Percentiles rank a stretch among this genome's conserved stretches.
phyloP scores from a whole-genome alignment of 768 basidiomycete species.

The Pulveroboletus sp. region DNA sequence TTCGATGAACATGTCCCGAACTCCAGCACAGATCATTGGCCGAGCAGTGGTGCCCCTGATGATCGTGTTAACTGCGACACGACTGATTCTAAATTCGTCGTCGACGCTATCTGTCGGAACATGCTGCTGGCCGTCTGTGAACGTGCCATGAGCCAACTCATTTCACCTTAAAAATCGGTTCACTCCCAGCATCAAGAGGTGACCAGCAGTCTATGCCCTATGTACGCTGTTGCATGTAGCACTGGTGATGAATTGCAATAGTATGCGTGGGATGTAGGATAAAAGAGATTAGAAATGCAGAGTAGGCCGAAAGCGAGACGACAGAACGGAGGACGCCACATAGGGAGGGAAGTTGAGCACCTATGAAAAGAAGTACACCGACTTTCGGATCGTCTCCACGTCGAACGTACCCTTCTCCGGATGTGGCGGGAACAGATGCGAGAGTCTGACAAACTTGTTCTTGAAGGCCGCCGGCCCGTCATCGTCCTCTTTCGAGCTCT shows the following conservation, averaged over 20 bases:
- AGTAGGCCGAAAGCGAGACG: neutral
- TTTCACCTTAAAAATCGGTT: neutral
- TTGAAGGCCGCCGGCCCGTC: slow-evolving; percentile 23
- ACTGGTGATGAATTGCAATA: slow-evolving; percentile 13
- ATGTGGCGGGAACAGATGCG: slow-evolving; percentile 71
- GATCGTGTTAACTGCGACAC: neutral
- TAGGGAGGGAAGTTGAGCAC: neutral
- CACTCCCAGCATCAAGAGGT: neutral
- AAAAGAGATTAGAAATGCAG: neutral
- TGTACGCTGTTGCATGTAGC: slow-evolving; percentile 9
- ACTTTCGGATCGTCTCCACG: slow-evolving; percentile 74
- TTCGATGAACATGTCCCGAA: neutral
- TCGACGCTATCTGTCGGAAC: slow-evolving; percentile 23
- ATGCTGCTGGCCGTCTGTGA: slow-evolving; percentile 29
- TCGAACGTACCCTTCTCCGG: slow-evolving; percentile 85
- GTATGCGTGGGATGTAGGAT: slow-evolving; percentile 9
- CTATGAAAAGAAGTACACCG: slow-evolving; percentile 92
- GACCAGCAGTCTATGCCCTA: slow-evolving; percentile 4
- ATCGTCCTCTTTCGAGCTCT: slow-evolving; percentile 15
- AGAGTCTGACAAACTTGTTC: slow-evolving; percentile 69
- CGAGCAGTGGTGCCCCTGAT: neutral
- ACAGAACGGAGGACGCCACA: neutral
- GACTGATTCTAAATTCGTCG: neutral
- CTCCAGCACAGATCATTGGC: neutral
- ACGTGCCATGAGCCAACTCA: slow-evolving; percentile 16